A percentile compares a stretch with the other conserved stretches of the same genome.
These are phyloP conservation scores for Salix brachista DNA, from an alignment of 345 rosid species.

Conservation along the genomic window DNA sequence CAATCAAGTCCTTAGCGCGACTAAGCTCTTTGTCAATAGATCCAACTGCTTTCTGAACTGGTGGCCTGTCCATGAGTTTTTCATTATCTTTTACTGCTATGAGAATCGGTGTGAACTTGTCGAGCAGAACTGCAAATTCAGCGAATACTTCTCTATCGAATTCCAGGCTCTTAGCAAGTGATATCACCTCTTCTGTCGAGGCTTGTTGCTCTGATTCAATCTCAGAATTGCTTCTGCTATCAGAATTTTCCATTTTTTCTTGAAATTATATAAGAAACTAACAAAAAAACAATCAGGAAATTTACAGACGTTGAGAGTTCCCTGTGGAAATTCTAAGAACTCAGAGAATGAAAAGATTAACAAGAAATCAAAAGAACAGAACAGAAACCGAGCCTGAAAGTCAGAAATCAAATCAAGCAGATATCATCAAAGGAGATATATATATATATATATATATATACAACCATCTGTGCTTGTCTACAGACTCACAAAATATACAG, in stretches of 20 bases:
- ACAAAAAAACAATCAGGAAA: background rate
- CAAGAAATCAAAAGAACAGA: slow-evolving; percentile 2
- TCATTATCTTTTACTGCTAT: slow-evolving; percentile 26
- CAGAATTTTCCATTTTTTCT: slow-evolving; percentile 23
- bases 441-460: background rate
- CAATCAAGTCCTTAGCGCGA: slow-evolving; percentile 38
- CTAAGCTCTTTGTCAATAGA: slow-evolving; percentile 41
- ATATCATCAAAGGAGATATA: background rate
- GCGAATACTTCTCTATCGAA: slow-evolving; percentile 31
- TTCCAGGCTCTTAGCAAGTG: slow-evolving; percentile 30
- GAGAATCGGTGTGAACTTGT: slow-evolving; percentile 45
- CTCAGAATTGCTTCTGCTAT: slow-evolving; percentile 34
- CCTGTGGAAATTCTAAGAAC: background rate
- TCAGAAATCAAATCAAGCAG: background rate
- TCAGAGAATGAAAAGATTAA: background rate
- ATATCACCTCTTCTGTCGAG: slow-evolving; percentile 33
- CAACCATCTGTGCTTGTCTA: background rate
- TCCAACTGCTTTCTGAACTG: slow-evolving; percentile 42
- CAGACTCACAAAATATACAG: background rate
- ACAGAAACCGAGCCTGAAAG: background rate
- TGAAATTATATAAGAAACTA: background rate
- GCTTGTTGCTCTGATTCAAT: slow-evolving; percentile 31
- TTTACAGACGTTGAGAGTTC: background rate
- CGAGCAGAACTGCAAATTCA: slow-evolving; percentile 39
- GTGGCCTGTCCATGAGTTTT: slow-evolving; percentile 31